Base-by-base conservation (phyloP, 257 asterid species). In the Petunia axillaris region DNA sequence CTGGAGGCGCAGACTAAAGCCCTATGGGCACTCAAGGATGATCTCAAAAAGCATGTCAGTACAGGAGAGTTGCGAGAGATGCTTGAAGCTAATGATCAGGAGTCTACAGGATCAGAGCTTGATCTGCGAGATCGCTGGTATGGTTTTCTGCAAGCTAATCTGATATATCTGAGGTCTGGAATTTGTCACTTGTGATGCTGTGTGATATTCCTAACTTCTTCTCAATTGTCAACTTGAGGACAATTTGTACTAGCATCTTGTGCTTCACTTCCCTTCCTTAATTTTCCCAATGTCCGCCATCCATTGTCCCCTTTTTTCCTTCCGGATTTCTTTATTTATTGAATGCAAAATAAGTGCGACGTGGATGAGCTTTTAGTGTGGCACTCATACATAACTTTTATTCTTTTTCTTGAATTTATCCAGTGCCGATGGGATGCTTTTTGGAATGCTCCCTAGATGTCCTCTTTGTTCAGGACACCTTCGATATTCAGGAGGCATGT, bases 361-460 rank as follows among this genome's bases (percentile, higher is more conserved):
- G 65, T 53, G 82, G 79, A 79, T 75, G 39, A 65, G 64, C 0
- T 13, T 73, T 73, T 73, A 10, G 78, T 73, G 46, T 2, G 0
- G 35, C 36, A 1, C 78, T 73, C 78, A 35, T 25, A 25, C 10
- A 6, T 79, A 44, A 76, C 59, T 62, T 57, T 82, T 79, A 6
- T 48, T 76, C 10, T 62, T 13, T 50, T 50, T 11, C 66, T 64
- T 63, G 73, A 71, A 67, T 46, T 66, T 85, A 64, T 83, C 64
- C 89, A 94, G 99, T 91, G 98, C 96, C 46, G 99, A 96, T 79
- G 98, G 98, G 78, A 96, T 96, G 99, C 88, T 87, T 79, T 96
- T 94, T 79, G 98, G 99, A 80, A 94, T 92, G 64, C 98, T 92
- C 84, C 89, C 83, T 44, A 89, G 79, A 84, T 96, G 99, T 80